Evolutionary conservation across 108 stramenopile species (phyloP).

Genomic region (Nannochloropsis salina): DNA sequence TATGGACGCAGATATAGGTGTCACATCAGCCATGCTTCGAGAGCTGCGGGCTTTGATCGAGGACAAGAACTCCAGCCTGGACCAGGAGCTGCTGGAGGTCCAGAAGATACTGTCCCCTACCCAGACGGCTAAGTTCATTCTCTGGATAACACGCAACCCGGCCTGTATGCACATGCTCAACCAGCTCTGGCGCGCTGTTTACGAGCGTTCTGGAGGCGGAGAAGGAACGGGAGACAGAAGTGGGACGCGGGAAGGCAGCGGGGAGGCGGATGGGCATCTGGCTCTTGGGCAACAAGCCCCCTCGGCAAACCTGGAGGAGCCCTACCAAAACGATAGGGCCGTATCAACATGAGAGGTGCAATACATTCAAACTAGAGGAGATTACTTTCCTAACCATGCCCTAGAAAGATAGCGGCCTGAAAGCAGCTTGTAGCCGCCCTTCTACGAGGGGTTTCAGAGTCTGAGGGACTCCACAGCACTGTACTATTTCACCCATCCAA

Average conservation of each 20-base stretch:
- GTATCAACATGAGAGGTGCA: no score
- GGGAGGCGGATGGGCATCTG: neutral
- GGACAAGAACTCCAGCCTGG: slow-evolving; percentile 62
- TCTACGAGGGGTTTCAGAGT: no score
- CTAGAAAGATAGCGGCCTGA: no score
- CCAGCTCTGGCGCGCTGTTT: slow-evolving; percentile 67
- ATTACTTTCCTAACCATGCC: no score
- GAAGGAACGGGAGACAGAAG: neutral
- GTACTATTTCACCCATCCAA: no score
- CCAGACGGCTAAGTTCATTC: slow-evolving; percentile 83
- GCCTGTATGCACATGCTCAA: slow-evolving; percentile 92
- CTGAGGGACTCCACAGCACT: no score
- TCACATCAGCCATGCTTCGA: slow-evolving; percentile 54
- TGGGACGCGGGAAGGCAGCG: neutral
- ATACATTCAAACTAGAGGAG: no score
- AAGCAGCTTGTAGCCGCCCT: no score
- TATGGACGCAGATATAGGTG: slow-evolving; percentile 60
- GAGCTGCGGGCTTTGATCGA: slow-evolving; percentile 57
- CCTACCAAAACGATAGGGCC: no score
- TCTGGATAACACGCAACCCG: slow-evolving; percentile 81
- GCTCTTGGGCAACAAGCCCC: no score
- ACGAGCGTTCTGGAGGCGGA: slow-evolving; percentile 16
- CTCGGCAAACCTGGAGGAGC: no score
- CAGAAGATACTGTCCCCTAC: slow-evolving; percentile 70
- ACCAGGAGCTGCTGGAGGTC: slow-evolving; percentile 70